These are phyloP conservation scores for Suaeda aralocaspica DNA, from an alignment of 148 eudicot species.

Conservation along the genomic window DNA sequence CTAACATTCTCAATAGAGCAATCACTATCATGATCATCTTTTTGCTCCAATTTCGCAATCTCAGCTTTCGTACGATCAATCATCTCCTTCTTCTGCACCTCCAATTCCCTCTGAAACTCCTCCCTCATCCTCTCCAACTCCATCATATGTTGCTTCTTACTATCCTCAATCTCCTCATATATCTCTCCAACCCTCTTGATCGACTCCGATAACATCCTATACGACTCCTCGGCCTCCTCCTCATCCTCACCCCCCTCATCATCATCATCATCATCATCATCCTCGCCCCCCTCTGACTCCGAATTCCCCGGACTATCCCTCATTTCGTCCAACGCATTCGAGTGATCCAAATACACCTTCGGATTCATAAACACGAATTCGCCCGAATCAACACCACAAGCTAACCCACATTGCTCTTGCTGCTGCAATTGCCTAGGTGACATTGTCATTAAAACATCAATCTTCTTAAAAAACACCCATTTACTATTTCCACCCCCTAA, in stretches of 20 bases:
- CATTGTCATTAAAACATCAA: conserved; percentile 66
- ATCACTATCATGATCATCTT: conserved; percentile 39
- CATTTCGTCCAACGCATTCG: conserved; percentile 87
- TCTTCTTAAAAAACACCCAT: conserved; percentile 72
- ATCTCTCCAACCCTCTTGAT: conserved; percentile 79
- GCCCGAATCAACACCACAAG: conserved; percentile 92
- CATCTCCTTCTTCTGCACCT: conserved; percentile 83
- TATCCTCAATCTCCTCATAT: conserved; percentile 87
- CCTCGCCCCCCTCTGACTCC: conserved; percentile 44
- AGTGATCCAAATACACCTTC: conserved; percentile 63
- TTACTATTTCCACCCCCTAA: conserved; percentile 48
- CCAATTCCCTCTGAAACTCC: conserved; percentile 79
- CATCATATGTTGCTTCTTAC: conserved; percentile 86
- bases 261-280: conserved; percentile 32
- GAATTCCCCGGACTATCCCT: conserved; percentile 87
- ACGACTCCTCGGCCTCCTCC: conserved; percentile 43
- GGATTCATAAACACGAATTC: conserved; percentile 95
- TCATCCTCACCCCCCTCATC: conserved; percentile 28
- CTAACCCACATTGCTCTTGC: conserved; percentile 53
- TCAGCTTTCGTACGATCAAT: conserved; percentile 69
- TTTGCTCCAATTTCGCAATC: conserved; percentile 58
- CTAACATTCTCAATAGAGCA: conserved; percentile 48
- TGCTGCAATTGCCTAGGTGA: conserved; percentile 49
- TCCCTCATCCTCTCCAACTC: conserved; percentile 85
- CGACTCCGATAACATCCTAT: conserved; percentile 71